Evolutionary conservation across 108 stramenopile species (phyloP).

Genomic region (Nitzschia sp.): DNA sequence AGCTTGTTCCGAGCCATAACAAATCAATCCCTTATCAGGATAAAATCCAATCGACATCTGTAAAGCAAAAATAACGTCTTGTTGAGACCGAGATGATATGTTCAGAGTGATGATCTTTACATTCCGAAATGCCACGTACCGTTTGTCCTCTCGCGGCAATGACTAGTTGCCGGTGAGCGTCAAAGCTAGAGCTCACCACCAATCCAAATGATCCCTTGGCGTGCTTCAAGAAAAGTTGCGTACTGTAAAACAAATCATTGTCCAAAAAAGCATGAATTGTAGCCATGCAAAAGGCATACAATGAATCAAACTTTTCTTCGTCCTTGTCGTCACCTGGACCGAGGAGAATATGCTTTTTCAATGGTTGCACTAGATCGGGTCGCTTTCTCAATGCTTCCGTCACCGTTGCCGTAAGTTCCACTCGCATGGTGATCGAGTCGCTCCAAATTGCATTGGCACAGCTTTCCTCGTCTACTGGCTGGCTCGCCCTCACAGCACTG

Average conservation of each 20-base stretch:
- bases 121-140: slow-evolving; percentile 1
- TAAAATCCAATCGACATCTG: slow-evolving; percentile 75
- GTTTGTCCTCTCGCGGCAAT: slow-evolving; percentile 83
- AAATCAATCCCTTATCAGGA: slow-evolving; percentile 73
- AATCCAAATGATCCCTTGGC: slow-evolving; percentile 84
- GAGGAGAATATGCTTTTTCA: neutral
- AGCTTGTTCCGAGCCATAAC: slow-evolving; percentile 83
- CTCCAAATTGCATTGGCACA: neutral
- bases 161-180: slow-evolving; percentile 74
- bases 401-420: neutral
- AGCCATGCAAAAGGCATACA: slow-evolving; percentile 31
- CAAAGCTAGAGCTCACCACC: slow-evolving; percentile 58
- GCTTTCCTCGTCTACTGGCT: neutral
- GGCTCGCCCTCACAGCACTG: neutral
- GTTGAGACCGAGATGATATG: neutral
- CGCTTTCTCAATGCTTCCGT: neutral
- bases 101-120: neutral
- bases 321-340: slow-evolving; percentile 4
- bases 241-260: slow-evolving; percentile 72
- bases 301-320: slow-evolving; percentile 14
- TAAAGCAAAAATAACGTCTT: neutral
- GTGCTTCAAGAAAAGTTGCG: slow-evolving; percentile 58
- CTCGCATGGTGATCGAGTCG: neutral
- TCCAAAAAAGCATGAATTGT: slow-evolving; percentile 79
- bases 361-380: slow-evolving; percentile 4